Percentiles rank a stretch among this genome's conserved stretches.
These are phyloP conservation scores for Tagetes erecta DNA, from an alignment of 129 eudicot species.

Conservation along the genomic window DNA sequence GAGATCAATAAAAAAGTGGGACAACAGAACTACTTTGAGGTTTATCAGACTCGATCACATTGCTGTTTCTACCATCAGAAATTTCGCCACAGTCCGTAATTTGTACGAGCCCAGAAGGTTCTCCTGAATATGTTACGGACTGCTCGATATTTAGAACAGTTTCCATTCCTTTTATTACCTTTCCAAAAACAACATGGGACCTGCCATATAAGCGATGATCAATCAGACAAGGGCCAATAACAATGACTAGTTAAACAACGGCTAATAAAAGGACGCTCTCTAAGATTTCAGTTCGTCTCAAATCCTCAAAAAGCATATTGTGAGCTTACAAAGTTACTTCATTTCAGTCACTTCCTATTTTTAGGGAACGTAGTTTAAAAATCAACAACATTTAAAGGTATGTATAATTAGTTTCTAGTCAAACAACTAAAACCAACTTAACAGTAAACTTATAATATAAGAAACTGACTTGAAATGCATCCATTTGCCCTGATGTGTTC, in stretches of 20 bases:
- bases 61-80: conserved; percentile 37
- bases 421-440: neutral
- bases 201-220: conserved; percentile 42
- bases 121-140: conserved; percentile 67
- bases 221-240: neutral
- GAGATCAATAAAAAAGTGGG: neutral
- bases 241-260: neutral
- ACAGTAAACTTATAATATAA: neutral
- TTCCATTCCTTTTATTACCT: conserved; percentile 84
- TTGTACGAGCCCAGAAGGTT: conserved; percentile 60
- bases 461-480: neutral
- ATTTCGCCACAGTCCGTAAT: conserved; percentile 77
- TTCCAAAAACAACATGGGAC: conserved; percentile 93
- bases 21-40: conserved; percentile 43
- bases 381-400: neutral
- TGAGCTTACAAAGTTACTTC: neutral
- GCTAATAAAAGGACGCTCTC: neutral
- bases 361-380: neutral
- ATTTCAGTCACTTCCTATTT: neutral
- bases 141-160: conserved; percentile 72
- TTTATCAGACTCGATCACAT: conserved; percentile 46
- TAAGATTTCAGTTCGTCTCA: neutral
- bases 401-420: neutral
- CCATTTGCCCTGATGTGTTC: neutral
- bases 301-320: conserved; percentile 6